Conservation (phyloP, 2,329 filamentous ascomycete species). For the Cercospora citrullina region DNA sequence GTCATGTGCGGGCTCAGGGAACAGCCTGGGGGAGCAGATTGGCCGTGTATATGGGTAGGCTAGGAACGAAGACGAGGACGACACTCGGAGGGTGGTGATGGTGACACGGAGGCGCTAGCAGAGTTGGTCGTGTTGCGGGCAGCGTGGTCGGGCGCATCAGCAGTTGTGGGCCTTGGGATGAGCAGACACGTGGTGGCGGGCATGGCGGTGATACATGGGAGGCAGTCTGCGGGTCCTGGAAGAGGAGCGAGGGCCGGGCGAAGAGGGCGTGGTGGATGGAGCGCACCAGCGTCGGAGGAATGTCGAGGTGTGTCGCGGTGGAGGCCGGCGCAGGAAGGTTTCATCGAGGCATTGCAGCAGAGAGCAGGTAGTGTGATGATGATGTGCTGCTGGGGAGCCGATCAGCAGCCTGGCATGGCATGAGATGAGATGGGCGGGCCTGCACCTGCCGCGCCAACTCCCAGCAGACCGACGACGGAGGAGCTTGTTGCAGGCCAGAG, state of each 20-base stretch:
- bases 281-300: constrained; percentile 8
- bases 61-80: not conserved
- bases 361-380: not conserved
- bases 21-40: not conserved
- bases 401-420: constrained; percentile 5
- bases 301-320: constrained; percentile 3
- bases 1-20: constrained; percentile 1
- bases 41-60: not conserved
- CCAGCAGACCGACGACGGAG: not conserved
- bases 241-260: constrained; percentile 16
- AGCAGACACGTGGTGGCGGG: constrained; percentile 14
- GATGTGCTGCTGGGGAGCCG: constrained; percentile 13
- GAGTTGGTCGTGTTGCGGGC: constrained; percentile 15
- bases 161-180: constrained; percentile 12
- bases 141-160: not conserved
- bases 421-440: not conserved
- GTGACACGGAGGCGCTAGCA: constrained; percentile 19
- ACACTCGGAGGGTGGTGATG: not conserved
- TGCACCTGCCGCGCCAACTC: not conserved
- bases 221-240: constrained; percentile 5
- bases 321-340: constrained; percentile 19
- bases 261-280: constrained; percentile 10
- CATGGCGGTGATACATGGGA: constrained; percentile 23
- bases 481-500: not conserved
- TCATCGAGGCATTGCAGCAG: constrained; percentile 23